These are phyloP conservation scores for Boletus rufocinnamomeus DNA, from an alignment of 768 basidiomycete species.

Conservation along the genomic window DNA sequence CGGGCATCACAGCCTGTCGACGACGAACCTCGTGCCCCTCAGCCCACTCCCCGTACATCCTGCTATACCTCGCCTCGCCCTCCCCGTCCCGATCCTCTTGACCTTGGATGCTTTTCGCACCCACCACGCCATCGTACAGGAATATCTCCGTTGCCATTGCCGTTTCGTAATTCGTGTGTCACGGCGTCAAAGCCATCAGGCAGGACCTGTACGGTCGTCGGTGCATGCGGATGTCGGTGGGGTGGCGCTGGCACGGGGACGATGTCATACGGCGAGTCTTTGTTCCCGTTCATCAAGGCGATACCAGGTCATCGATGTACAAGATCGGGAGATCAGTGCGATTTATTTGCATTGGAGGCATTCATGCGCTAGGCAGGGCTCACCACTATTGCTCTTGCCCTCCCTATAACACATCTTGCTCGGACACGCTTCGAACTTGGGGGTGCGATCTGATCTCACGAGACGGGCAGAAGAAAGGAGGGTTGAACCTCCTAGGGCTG, in stretches of 20 bases:
- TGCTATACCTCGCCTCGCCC: slow-evolving; percentile 24
- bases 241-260: slow-evolving; percentile 21
- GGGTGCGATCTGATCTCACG: slow-evolving; percentile 1
- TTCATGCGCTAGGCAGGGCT: slow-evolving; percentile 10
- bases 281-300: background rate
- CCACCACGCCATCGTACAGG: slow-evolving; percentile 27
- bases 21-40: slow-evolving; percentile 31
- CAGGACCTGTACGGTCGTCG: slow-evolving; percentile 35
- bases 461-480: background rate
- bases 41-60: slow-evolving; percentile 37
- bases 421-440: background rate
- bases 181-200: slow-evolving; percentile 35
- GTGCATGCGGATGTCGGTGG: slow-evolving; percentile 31
- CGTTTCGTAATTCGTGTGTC: slow-evolving; percentile 32
- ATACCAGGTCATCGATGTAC: slow-evolving; percentile 14
- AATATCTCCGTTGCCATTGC: slow-evolving; percentile 28
- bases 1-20: slow-evolving; percentile 22
- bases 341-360: background rate
- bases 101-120: slow-evolving; percentile 20
- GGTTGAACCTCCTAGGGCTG: background rate
- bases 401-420: slow-evolving; percentile 28
- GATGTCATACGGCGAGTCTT: slow-evolving; percentile 38
- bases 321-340: slow-evolving; percentile 19
- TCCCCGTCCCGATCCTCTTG: slow-evolving; percentile 11
- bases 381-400: slow-evolving; percentile 32